These are phyloP conservation scores for Globisporangium mamillatum DNA, from an alignment of 352 stramenopile genomes.

Conservation along the genomic window DNA sequence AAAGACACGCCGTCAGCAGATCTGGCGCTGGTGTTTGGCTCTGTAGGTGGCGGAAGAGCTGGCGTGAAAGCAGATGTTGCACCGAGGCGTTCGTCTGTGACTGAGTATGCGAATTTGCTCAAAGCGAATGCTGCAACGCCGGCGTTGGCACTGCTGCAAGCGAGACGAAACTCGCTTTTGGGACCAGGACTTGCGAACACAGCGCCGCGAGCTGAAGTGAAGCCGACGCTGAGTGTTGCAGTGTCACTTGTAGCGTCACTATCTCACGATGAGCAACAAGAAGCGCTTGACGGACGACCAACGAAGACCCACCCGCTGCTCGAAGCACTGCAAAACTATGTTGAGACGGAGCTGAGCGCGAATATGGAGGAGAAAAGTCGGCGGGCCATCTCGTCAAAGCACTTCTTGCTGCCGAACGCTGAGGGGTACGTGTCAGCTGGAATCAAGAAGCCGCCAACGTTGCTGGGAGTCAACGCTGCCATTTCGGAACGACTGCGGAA, in stretches of 20 bases:
- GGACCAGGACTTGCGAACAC: background rate
- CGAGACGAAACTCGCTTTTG: conserved; percentile 9
- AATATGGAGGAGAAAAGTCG: conserved; percentile 24
- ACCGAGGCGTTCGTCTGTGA: conserved; percentile 3
- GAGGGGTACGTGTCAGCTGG: conserved; percentile 28
- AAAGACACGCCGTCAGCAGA: background rate
- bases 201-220: conserved; percentile 22
- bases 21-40: conserved; percentile 34
- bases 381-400: conserved; percentile 22
- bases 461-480: conserved; percentile 36
- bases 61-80: background rate
- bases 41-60: conserved; percentile 4
- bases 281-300: conserved; percentile 54
- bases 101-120: conserved; percentile 5
- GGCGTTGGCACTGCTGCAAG: background rate
- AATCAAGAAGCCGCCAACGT: conserved; percentile 13
- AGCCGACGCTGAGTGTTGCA: conserved; percentile 53
- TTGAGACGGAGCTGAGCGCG: conserved; percentile 42
- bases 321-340: conserved; percentile 62
- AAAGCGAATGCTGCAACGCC: background rate
- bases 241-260: conserved; percentile 71
- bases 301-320: conserved; percentile 65
- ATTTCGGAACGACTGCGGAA: conserved; percentile 36
- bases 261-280: conserved; percentile 68
- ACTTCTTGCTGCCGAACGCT: conserved; percentile 36